These are phyloP conservation scores for Pelargonium myrrhifolium DNA, from an alignment of 441 rosid genomes.

Conservation along the genomic window DNA sequence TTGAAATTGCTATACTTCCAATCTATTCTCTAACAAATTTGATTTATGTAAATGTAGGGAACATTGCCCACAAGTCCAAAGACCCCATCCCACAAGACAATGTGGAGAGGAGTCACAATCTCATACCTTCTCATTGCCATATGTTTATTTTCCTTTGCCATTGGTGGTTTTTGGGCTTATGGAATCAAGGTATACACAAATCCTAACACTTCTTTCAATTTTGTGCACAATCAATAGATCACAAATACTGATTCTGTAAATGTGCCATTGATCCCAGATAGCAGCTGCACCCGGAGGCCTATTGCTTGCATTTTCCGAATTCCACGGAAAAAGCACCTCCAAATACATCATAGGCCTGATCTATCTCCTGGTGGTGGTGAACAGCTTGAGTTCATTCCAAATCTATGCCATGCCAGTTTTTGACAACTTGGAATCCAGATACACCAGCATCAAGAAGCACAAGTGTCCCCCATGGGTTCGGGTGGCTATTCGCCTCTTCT, in stretches of 20 bases:
- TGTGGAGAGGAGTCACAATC: slow-evolving; percentile 44
- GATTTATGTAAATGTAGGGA: no score
- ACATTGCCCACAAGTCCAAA: slow-evolving; percentile 35
- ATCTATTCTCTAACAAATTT: no score
- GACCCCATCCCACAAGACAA: slow-evolving; percentile 24
- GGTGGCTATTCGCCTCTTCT: slow-evolving; percentile 24
- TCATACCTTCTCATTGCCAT: slow-evolving; percentile 36
- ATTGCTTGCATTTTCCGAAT: slow-evolving; percentile 20
- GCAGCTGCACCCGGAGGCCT: slow-evolving; percentile 27
- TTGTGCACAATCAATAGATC: no score
- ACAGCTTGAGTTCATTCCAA: slow-evolving; percentile 39
- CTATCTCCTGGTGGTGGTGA: slow-evolving; percentile 23
- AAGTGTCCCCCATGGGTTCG: slow-evolving; percentile 31
- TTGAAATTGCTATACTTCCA: not conserved
- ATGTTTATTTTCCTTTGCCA: slow-evolving; percentile 33
- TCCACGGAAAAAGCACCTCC: slow-evolving; percentile 23
- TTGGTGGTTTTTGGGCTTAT: slow-evolving; percentile 47
- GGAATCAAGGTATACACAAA: slow-evolving; percentile 36
- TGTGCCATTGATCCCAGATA: slow-evolving; percentile 22
- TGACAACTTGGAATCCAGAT: slow-evolving; percentile 39
- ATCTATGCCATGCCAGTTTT: slow-evolving; percentile 49
- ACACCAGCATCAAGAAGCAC: slow-evolving; percentile 19
- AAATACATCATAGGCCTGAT: slow-evolving; percentile 21
- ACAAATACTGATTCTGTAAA: not conserved
- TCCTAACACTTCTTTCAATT: no score